phyloP scores from a whole-genome alignment of 192 early-diverging fungal species.

The Phlyctochytrium arcticum region DNA sequence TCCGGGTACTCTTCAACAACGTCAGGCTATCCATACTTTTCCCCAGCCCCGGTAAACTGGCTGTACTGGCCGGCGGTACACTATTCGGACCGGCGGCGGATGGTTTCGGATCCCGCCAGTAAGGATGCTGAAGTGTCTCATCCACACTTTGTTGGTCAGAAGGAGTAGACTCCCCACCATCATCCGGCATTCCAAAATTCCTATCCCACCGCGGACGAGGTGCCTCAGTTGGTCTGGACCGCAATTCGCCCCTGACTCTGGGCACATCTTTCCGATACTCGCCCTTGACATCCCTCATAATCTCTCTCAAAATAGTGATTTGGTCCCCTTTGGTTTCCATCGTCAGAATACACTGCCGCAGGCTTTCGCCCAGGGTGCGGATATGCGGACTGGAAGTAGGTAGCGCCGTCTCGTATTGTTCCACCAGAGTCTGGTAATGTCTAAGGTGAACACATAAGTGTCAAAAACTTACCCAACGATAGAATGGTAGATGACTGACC shows the following conservation, averaged over 20 bases:
- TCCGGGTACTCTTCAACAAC: conserved; percentile 37
- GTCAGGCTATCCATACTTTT: conserved; percentile 28
- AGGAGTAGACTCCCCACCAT: too few species aligned
- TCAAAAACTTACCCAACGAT: background rate
- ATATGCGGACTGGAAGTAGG: background rate
- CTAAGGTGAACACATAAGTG: conserved; percentile 15
- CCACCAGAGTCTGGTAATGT: conserved; percentile 42
- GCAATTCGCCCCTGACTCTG: background rate
- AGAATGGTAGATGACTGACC: conserved; percentile 10
- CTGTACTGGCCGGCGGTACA: too few species aligned
- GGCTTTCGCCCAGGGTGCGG: conserved; percentile 38
- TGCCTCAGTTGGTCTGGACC: background rate
- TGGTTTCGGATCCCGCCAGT: too few species aligned
- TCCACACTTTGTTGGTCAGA: too few species aligned
- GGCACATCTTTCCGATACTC: too few species aligned
- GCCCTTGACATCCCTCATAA: conserved; percentile 16
- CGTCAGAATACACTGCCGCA: conserved; percentile 44
- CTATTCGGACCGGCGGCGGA: too few species aligned
- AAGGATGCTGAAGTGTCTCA: too few species aligned
- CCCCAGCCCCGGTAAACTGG: background rate
- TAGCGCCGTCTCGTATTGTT: conserved; percentile 35
- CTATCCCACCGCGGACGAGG: too few species aligned
- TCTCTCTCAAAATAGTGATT: conserved; percentile 49
- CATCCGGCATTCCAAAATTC: too few species aligned
- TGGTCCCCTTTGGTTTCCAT: conserved; percentile 57